Conservation (phyloP, 1,139 yeast genomes). For the Magnusiomyces paraingens region DNA sequence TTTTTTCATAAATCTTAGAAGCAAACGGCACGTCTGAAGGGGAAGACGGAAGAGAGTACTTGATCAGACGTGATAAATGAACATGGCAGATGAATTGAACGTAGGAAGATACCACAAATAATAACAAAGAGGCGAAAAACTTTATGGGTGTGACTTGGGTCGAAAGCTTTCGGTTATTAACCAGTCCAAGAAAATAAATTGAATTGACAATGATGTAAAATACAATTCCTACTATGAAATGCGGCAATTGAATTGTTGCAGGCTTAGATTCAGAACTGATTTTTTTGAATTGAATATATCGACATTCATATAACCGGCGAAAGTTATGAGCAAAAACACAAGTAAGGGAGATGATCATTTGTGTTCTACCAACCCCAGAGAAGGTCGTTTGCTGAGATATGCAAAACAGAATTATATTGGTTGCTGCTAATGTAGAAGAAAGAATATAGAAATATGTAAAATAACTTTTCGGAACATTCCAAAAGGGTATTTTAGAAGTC, state of each 20-base stretch:
- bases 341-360: background rate
- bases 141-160: too few species aligned
- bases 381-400: background rate
- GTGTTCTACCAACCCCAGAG: too few species aligned
- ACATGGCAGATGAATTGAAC: slow-evolving; percentile 37
- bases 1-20: slow-evolving; percentile 41
- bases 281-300: background rate
- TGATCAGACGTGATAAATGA: slow-evolving; percentile 48
- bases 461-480: background rate
- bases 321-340: background rate
- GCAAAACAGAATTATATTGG: background rate
- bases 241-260: background rate
- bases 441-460: background rate
- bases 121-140: background rate
- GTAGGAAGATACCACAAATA: background rate
- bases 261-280: background rate
- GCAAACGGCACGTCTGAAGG: background rate
- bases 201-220: background rate
- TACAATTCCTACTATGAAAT: background rate
- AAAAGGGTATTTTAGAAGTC: background rate
- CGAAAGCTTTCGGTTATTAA: background rate
- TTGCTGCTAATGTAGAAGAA: background rate
- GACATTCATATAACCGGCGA: background rate
- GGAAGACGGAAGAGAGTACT: slow-evolving; percentile 53
- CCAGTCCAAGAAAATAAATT: background rate